Evolutionary conservation across 441 rosid genomes (phyloP).

Genomic region (Gossypium laxum): DNA sequence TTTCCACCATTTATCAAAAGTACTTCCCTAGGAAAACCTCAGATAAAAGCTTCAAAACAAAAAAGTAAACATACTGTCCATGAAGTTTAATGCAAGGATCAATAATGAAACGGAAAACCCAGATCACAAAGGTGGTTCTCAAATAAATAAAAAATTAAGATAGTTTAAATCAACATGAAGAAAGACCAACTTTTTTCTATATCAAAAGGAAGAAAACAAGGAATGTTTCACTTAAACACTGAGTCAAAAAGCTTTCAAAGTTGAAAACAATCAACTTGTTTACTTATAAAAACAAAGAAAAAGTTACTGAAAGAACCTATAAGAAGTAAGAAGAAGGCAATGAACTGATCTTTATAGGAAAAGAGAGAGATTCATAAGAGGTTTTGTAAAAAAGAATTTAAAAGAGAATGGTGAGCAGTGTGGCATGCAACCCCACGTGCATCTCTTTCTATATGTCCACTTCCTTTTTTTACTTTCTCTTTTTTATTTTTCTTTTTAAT

Average conservation of each 20-base stretch:
- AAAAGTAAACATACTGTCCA: background rate
- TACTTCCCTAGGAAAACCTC: slow-evolving; percentile 1
- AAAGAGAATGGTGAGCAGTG: slow-evolving; percentile 23
- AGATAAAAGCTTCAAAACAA: background rate
- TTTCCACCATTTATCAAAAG: slow-evolving; percentile 31
- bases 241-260: slow-evolving; percentile 10
- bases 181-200: background rate
- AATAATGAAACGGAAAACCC: background rate
- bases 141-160: background rate
- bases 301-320: no score
- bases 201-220: no score
- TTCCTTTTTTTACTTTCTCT: background rate
- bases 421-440: slow-evolving; percentile 44
- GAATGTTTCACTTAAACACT: background rate
- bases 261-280: background rate
- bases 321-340: background rate
- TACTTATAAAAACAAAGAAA: background rate
- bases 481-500: background rate
- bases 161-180: background rate
- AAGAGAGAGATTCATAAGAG: background rate
- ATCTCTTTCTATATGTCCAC: slow-evolving; percentile 15
- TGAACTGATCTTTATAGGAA: slow-evolving; percentile 8
- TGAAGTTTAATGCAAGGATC: background rate
- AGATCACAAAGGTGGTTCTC: no score
- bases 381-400: slow-evolving; percentile 11